phyloP scores from a whole-genome alignment of 2,329 filamentous ascomycete species.

The Apiospora hydei region DNA sequence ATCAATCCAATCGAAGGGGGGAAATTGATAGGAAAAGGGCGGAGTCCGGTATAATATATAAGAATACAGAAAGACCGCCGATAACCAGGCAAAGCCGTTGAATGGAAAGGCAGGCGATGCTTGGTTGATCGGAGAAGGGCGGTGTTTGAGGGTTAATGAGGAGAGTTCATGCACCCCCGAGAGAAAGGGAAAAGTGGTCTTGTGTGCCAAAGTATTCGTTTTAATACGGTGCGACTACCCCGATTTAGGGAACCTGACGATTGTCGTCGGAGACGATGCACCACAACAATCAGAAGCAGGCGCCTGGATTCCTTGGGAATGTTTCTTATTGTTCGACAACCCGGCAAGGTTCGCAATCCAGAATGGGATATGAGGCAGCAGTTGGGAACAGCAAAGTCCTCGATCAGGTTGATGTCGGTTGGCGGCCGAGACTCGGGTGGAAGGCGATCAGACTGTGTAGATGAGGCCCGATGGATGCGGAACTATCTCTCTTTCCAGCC shows the following conservation, averaged over 20 bases:
- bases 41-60: constrained; percentile 21
- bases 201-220: constrained; percentile 16
- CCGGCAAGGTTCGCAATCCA: background rate
- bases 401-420: background rate
- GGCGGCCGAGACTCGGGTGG: constrained; percentile 11
- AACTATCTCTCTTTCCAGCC: background rate
- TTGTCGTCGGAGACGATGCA: constrained; percentile 11
- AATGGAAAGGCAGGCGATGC: constrained; percentile 14
- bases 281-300: constrained; percentile 9
- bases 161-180: constrained; percentile 16
- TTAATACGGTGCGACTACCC: constrained; percentile 19
- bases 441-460: constrained; percentile 11
- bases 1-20: background rate
- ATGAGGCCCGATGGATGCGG: constrained; percentile 16
- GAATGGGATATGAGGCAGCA: background rate
- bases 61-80: constrained; percentile 2
- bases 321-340: background rate
- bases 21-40: constrained; percentile 1
- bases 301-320: background rate
- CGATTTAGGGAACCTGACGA: constrained; percentile 17
- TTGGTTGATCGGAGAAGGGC: constrained; percentile 10
- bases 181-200: constrained; percentile 17
- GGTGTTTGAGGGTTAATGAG: constrained; percentile 14
- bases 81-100: constrained; percentile 6
- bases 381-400: background rate